These are phyloP conservation scores for Candida taoyuanica DNA, from an alignment of 805 yeast genomes.

Conservation along the genomic window DNA sequence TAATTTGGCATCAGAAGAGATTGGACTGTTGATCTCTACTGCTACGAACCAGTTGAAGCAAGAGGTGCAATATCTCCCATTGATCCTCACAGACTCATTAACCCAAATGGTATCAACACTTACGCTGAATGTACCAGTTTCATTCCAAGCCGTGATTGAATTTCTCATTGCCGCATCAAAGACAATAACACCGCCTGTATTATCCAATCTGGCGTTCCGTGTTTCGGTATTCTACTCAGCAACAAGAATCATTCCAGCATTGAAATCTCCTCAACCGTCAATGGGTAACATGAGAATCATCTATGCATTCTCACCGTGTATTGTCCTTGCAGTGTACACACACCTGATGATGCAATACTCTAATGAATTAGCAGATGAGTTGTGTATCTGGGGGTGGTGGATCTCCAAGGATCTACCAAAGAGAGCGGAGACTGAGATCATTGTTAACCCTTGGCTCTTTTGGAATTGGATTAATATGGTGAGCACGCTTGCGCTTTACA, in stretches of 20 bases:
- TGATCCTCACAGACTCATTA: slow-evolving; percentile 25
- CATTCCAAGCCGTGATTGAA: slow-evolving; percentile 32
- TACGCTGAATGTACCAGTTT: slow-evolving; percentile 24
- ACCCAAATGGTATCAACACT: slow-evolving; percentile 20
- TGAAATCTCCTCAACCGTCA: slow-evolving; percentile 36
- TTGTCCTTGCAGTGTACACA: slow-evolving; percentile 91
- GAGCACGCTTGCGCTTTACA: slow-evolving; percentile 72
- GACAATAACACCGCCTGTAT: slow-evolving; percentile 72
- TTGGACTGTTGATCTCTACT: slow-evolving; percentile 34
- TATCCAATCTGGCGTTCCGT: slow-evolving; percentile 78
- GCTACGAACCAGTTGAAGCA: slow-evolving; percentile 29
- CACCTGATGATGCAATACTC: slow-evolving; percentile 81
- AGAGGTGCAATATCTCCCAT: slow-evolving; percentile 30
- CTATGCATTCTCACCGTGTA: slow-evolving; percentile 89
- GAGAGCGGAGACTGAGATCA: slow-evolving; percentile 19
- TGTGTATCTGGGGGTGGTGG: slow-evolving; percentile 58
- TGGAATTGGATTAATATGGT: slow-evolving; percentile 97
- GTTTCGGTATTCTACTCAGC: slow-evolving; percentile 87
- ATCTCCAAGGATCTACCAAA: slow-evolving; percentile 7
- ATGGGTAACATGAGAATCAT: slow-evolving; percentile 45
- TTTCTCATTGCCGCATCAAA: slow-evolving; percentile 42
- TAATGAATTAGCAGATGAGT: slow-evolving; percentile 63
- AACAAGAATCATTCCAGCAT: slow-evolving; percentile 84
- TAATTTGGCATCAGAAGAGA: slow-evolving; percentile 43
- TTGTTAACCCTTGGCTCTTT: slow-evolving; percentile 79